A percentile compares a stretch with the other conserved stretches of the same genome.
phyloP scores from a whole-genome alignment of 192 early-diverging fungal genomes.

The Allomyces macrogynus region DNA sequence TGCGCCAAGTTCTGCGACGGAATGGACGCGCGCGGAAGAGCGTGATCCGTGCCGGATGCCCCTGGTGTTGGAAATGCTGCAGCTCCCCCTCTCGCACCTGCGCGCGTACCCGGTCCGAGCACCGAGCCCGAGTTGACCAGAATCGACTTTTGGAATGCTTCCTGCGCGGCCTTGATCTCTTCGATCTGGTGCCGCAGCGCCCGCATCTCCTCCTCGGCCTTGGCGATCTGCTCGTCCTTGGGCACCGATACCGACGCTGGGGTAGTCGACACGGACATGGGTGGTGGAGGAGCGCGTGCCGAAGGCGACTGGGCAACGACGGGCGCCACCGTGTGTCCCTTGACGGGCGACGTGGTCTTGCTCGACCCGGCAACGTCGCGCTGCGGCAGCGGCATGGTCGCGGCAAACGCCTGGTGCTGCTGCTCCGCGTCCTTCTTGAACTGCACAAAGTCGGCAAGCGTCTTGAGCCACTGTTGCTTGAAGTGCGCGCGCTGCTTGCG shows the following conservation, averaged over 20 bases:
- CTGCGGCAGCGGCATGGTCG: too few relatives aligned
- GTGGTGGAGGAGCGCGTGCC: neutral
- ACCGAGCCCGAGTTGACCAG: neutral
- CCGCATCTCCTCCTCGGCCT: neutral
- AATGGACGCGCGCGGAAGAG: neutral
- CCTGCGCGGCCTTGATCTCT: neutral
- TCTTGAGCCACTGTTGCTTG: constrained; percentile 1
- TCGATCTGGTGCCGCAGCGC: neutral
- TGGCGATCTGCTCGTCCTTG: too few relatives aligned
- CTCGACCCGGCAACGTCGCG: too few relatives aligned
- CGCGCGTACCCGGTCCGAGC: neutral
- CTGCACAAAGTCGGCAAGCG: constrained; percentile 1
- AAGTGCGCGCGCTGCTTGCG: constrained; percentile 1
- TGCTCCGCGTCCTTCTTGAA: neutral
- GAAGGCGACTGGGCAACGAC: too few relatives aligned
- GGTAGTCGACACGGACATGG: neutral
- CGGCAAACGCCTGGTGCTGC: neutral
- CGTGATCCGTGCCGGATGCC: too few relatives aligned
- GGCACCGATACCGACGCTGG: neutral
- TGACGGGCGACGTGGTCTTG: too few relatives aligned
- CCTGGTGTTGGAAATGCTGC: too few relatives aligned
- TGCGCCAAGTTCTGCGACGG: neutral
- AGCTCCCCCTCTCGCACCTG: neutral
- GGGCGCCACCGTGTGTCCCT: too few relatives aligned
- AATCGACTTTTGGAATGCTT: neutral